These are phyloP conservation scores for Epichloe brachyelytri DNA, from an alignment of 2,329 filamentous ascomycete genomes.

Conservation along the genomic window DNA sequence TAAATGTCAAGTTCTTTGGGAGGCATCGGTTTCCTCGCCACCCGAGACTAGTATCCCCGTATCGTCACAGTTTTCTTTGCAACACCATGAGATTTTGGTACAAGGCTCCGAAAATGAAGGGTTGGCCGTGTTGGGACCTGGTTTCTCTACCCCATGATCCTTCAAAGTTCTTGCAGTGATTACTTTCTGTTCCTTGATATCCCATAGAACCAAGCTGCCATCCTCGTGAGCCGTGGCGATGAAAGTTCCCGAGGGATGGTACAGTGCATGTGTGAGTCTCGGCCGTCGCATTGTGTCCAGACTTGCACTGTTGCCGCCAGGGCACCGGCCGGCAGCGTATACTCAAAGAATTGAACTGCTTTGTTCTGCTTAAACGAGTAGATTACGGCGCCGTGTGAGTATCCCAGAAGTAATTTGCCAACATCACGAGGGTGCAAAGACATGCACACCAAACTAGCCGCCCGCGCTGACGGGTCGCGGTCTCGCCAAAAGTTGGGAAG, in stretches of 20 bases:
- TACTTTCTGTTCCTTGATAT: conserved; percentile 74
- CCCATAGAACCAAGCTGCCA: conserved; percentile 87
- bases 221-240: conserved; percentile 81
- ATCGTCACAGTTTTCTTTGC: conserved; percentile 85
- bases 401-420: conserved; percentile 83
- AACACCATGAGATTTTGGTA: conserved; percentile 78
- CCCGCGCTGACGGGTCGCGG: conserved; percentile 52
- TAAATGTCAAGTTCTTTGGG: conserved; percentile 71
- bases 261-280: conserved; percentile 67
- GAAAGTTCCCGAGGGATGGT: conserved; percentile 92
- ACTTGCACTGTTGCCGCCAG: conserved; percentile 59
- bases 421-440: conserved; percentile 86
- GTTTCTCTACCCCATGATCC: conserved; percentile 59
- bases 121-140: conserved; percentile 36
- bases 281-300: conserved; percentile 55
- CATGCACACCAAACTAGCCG: conserved; percentile 55
- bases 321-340: conserved; percentile 67
- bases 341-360: conserved; percentile 67
- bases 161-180: conserved; percentile 73
- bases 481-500: conserved; percentile 81
- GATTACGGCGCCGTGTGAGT: conserved; percentile 72
- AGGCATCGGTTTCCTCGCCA: conserved; percentile 54
- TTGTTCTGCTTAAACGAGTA: conserved; percentile 93
- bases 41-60: conserved; percentile 80
- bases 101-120: conserved; percentile 60